Base-by-base conservation (phyloP, 441 rosid species). In the Hura crepitans region DNA sequence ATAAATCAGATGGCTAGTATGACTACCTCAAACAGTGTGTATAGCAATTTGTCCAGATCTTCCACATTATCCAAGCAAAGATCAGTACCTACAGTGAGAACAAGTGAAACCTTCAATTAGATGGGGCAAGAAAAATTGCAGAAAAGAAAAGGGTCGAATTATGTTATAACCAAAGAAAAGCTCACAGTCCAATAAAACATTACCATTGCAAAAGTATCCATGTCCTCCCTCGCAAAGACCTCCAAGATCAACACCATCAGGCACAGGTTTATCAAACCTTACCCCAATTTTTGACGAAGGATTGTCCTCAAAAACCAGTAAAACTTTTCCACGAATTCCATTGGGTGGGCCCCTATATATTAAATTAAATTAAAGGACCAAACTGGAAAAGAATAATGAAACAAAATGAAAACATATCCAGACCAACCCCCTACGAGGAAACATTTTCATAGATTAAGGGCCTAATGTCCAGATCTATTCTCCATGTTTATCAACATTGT, bases 231-330 rank as follows among this genome's bases (percentile, higher is more conserved):
- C 92, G 71, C 92, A 87, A 6, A 33, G 75, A 72, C 81, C 86
- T 70, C 92, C 92, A 68, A 87, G 92, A 81, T 89, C 92, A 56
- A 89, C 95, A 4, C 95, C 95, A 55, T 87, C 95, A 45, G 81
- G 78, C 65, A 89, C 61, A 37, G 80, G 81, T 78, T 84, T 87
- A 71, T 89, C 95, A 83, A 87, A 89, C 72, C 80, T 85, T 66
- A 87, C 86, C 22, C 95, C 95, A 73, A 89, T 75, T 81, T 89
- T 89, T 62, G 95, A 84, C 50, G 68, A 62, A 75, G 89, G 88
- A 80, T 87, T 89, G 62, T 84, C 90, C 73, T 82, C 87, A 60
- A 89, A 89, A 62, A 73, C 78, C 56, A 87, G 80, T 11, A 72
- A 78, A 56, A 87, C 90, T 74, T 79, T 87, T 66, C 95, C 95